phyloP scores from a whole-genome alignment of 2,329 filamentous ascomycete species.

The Moelleriella libera region DNA sequence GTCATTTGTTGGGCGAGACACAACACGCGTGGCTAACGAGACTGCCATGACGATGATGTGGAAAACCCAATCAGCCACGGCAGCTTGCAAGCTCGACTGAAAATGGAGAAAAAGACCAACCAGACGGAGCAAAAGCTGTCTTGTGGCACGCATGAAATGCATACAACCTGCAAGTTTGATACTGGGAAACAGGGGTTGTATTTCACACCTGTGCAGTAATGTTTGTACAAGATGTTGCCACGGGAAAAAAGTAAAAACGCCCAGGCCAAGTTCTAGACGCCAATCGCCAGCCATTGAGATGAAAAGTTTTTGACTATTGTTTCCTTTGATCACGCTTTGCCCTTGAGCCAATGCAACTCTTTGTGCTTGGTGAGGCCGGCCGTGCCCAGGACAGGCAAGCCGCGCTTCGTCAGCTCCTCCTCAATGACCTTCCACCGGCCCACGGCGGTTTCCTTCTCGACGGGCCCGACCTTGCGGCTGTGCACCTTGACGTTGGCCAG shows the following conservation, averaged over 20 bases:
- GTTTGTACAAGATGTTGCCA: no score
- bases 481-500: constrained; percentile 61
- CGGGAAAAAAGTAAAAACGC: no score
- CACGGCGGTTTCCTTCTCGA: constrained; percentile 56
- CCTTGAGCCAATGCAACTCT: constrained; percentile 28
- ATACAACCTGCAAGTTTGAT: no score
- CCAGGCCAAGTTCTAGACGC: no score
- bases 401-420: constrained; percentile 49
- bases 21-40: background rate
- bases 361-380: constrained; percentile 22
- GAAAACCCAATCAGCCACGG: background rate
- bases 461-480: constrained; percentile 48
- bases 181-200: no score
- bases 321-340: constrained; percentile 10
- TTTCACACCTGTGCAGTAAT: no score
- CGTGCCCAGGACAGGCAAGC: constrained; percentile 41
- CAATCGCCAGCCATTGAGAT: background rate
- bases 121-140: no score
- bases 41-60: background rate
- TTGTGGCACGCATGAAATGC: no score
- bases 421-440: constrained; percentile 73
- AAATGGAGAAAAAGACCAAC: no score
- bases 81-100: no score
- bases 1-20: constrained; percentile 12
- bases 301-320: background rate